Conservation (phyloP, 2,329 filamentous ascomycete genomes). For the Penicillium paneum region DNA sequence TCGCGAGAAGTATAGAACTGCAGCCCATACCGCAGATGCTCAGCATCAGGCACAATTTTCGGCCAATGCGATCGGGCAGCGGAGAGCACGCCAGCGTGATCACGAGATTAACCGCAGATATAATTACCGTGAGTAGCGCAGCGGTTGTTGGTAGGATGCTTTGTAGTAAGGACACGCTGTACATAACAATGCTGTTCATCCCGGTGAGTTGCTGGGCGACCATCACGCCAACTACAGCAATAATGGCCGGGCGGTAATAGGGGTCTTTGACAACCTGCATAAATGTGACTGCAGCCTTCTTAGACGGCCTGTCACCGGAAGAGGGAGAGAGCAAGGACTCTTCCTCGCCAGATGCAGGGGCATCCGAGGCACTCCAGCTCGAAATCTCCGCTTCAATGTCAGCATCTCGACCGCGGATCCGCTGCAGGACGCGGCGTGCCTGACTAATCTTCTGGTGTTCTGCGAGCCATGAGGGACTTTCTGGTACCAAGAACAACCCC, state of each 20-base stretch:
- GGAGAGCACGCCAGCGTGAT: slow-evolving; percentile 80
- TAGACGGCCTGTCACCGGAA: slow-evolving; percentile 60
- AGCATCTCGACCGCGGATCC: slow-evolving; percentile 66
- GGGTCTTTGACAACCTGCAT: slow-evolving; percentile 62
- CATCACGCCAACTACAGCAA: slow-evolving; percentile 88
- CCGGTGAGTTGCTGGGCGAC: slow-evolving; percentile 87
- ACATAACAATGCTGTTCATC: slow-evolving; percentile 98
- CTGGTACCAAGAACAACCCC: slow-evolving; percentile 72
- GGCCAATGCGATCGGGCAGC: slow-evolving; percentile 79
- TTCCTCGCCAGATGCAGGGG: slow-evolving; percentile 56
- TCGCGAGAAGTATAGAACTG: slow-evolving; percentile 71
- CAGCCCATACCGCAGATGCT: slow-evolving; percentile 82
- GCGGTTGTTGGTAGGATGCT: slow-evolving; percentile 78
- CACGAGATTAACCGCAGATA: slow-evolving; percentile 81
- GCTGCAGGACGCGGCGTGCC: slow-evolving; percentile 67
- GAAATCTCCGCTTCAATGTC: slow-evolving; percentile 72
- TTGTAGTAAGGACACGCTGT: slow-evolving; percentile 84
- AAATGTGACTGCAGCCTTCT: slow-evolving; percentile 66
- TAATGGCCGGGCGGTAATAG: slow-evolving; percentile 67
- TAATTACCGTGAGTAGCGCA: slow-evolving; percentile 77
- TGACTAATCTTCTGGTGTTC: slow-evolving; percentile 57
- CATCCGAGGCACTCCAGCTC: slow-evolving; percentile 49
- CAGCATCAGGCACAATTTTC: slow-evolving; percentile 77
- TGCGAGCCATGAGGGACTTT: slow-evolving; percentile 85
- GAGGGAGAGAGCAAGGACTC: slow-evolving; percentile 60